Evolutionary conservation across 2,329 filamentous ascomycete species (phyloP).

Genomic region (Didymella exigua): DNA sequence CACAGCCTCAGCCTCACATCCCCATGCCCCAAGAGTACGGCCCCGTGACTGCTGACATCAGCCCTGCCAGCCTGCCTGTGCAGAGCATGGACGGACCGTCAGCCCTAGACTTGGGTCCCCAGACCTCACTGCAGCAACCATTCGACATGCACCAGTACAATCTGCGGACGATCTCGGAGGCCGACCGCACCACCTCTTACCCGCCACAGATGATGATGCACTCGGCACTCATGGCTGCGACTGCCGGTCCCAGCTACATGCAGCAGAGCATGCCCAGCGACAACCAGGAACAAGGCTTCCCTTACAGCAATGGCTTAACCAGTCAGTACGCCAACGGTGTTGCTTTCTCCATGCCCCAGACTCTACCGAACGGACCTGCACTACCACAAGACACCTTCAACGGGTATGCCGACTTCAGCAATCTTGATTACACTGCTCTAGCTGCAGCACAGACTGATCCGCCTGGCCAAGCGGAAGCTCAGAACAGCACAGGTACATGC

Average conservation of each 20-base stretch:
- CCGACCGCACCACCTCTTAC: constrained; percentile 33
- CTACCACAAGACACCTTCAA: constrained; percentile 31
- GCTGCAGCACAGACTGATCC: constrained; percentile 31
- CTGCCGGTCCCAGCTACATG: constrained; percentile 42
- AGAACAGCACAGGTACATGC: constrained; percentile 39
- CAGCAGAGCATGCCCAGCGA: constrained; percentile 36
- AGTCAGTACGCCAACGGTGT: constrained; percentile 31
- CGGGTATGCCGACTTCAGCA: constrained; percentile 35
- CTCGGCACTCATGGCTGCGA: constrained; percentile 43
- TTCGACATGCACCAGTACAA: constrained; percentile 44
- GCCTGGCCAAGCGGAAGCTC: constrained; percentile 31
- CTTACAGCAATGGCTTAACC: constrained; percentile 32
- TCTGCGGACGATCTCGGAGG: constrained; percentile 43
- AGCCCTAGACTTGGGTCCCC: constrained; percentile 38
- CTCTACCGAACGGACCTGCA: constrained; percentile 29
- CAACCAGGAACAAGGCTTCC: constrained; percentile 23
- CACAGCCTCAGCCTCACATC: constrained; percentile 35
- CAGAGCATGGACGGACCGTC: constrained; percentile 40
- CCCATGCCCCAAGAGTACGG: constrained; percentile 37
- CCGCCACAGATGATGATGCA: constrained; percentile 45
- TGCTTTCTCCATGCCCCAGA: constrained; percentile 32
- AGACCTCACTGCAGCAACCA: constrained; percentile 40
- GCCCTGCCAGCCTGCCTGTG: constrained; percentile 42
- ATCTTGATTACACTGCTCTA: constrained; percentile 34
- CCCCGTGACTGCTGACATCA: constrained; percentile 42